Evolutionary conservation across 73 alveolate genomes (phyloP).

Genomic region (Uronychia binucleata): DNA sequence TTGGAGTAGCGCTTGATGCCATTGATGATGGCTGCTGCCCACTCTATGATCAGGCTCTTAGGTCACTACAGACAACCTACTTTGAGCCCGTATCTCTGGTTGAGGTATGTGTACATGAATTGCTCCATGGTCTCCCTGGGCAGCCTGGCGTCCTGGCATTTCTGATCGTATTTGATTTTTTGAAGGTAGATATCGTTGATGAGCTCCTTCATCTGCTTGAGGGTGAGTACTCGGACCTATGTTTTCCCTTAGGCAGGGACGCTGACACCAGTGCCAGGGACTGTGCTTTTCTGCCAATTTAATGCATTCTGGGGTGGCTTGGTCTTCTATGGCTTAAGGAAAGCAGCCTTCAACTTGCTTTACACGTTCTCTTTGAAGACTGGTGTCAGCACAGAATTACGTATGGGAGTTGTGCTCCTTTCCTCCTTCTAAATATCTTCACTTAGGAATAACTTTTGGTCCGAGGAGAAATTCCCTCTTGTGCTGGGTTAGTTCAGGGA

Average conservation of each 20-base stretch:
- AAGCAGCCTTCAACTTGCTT: too few species aligned
- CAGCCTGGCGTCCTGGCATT: slow-evolving; percentile 63
- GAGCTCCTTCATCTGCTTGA: slow-evolving; percentile 67
- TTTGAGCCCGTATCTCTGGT: slow-evolving; percentile 78
- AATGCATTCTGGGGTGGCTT: too few species aligned
- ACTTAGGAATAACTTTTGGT: too few species aligned
- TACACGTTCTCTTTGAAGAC: too few species aligned
- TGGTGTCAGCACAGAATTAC: too few species aligned
- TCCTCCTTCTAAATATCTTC: too few species aligned
- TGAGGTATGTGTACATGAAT: slow-evolving; percentile 77
- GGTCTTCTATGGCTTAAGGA: too few species aligned
- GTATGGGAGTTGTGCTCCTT: too few species aligned
- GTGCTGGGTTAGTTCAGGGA: too few species aligned
- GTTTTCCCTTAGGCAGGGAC: neutral
- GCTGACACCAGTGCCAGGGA: too few species aligned
- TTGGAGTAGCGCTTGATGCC: slow-evolving; percentile 79
- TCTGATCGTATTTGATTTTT: slow-evolving; percentile 70
- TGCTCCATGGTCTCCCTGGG: slow-evolving; percentile 83
- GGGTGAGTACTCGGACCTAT: slow-evolving; percentile 45
- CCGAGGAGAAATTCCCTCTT: too few species aligned
- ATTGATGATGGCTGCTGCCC: slow-evolving; percentile 81
- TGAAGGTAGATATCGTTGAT: slow-evolving; percentile 68
- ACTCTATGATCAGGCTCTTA: slow-evolving; percentile 68
- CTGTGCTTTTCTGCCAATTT: too few species aligned
- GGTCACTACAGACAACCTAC: slow-evolving; percentile 6